Conservation (phyloP, 345 rosid species). For the Acer campestre region DNA sequence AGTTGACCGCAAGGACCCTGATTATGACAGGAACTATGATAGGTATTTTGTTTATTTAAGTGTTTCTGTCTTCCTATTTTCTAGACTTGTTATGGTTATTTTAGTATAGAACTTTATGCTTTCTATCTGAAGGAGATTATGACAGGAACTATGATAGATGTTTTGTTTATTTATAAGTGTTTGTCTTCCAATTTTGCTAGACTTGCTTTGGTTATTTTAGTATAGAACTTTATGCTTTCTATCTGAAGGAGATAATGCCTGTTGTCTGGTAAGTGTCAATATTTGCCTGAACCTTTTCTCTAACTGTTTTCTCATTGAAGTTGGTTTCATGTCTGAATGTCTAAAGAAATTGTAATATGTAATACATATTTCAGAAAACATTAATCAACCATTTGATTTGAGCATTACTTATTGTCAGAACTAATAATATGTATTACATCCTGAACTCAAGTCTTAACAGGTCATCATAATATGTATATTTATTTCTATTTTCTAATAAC, state of each 20-base stretch:
- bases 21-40: conserved; percentile 79
- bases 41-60: conserved; percentile 38
- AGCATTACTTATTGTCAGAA: too few species aligned
- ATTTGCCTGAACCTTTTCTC: neutral
- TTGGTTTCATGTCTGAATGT: neutral
- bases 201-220: neutral
- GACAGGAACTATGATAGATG: too few species aligned
- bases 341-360: neutral
- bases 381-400: too few species aligned
- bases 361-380: too few species aligned
- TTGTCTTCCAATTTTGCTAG: conserved; percentile 11
- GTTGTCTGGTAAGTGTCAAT: neutral
- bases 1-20: conserved; percentile 74
- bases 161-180: neutral
- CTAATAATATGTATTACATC: neutral
- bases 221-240: conserved; percentile 1
- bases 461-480: neutral
- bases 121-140: neutral
- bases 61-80: too few species aligned
- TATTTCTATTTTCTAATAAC: neutral
- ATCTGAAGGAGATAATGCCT: neutral
- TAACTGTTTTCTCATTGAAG: neutral
- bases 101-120: neutral
- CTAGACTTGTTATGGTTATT: conserved; percentile 7
- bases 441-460: neutral